phyloP scores from a whole-genome alignment of 768 basidiomycete genomes.

The Agaricus subrufescens region DNA sequence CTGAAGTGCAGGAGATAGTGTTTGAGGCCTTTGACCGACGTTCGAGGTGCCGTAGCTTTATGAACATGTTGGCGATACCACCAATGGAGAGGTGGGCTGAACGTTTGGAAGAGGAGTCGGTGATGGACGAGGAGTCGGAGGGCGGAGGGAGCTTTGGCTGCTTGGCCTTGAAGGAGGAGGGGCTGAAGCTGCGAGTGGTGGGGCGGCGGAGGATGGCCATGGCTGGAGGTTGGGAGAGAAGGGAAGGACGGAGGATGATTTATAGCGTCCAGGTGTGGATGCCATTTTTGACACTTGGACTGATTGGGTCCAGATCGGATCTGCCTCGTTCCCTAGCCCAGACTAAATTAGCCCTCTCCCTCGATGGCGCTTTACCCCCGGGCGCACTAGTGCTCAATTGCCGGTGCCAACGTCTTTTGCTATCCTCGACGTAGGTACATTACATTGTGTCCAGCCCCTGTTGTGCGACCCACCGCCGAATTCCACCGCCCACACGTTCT shows the following conservation, averaged over 20 bases:
- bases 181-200: neutral
- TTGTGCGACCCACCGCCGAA: too few relatives aligned
- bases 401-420: too few relatives aligned
- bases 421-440: too few relatives aligned
- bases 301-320: neutral
- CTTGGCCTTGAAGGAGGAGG: constrained; percentile 1
- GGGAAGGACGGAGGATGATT: neutral
- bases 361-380: too few relatives aligned
- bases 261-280: neutral
- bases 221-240: neutral
- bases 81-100: constrained; percentile 25
- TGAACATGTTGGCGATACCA: constrained; percentile 48
- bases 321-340: neutral
- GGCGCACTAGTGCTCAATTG: too few relatives aligned
- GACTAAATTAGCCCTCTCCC: too few relatives aligned
- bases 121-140: neutral
- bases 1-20: constrained; percentile 31
- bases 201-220: constrained; percentile 10
- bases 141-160: neutral
- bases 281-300: constrained; percentile 7
- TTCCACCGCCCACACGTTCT: too few relatives aligned
- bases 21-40: constrained; percentile 20
- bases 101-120: neutral
- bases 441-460: too few relatives aligned
- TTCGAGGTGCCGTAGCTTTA: constrained; percentile 44